Conservation (phyloP, 495 filamentous ascomycete species). For the Neurospora sp. region DNA sequence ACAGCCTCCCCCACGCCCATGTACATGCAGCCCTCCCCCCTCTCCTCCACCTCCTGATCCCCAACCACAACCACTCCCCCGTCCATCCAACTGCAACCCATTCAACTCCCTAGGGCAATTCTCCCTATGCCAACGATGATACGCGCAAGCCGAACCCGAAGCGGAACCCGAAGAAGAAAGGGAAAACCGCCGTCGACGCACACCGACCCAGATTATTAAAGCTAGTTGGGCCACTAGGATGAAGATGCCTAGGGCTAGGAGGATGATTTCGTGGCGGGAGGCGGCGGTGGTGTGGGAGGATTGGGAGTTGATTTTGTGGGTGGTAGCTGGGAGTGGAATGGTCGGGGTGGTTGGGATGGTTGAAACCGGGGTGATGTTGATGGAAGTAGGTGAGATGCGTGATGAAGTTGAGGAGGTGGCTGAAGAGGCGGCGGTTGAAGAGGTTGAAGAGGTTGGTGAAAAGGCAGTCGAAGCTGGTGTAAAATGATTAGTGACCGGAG, state of each 20-base stretch:
- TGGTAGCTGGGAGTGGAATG: too few relatives aligned
- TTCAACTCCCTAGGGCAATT: neutral
- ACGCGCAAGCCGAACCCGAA: neutral
- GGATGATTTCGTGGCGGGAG: conserved; percentile 9
- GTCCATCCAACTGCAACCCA: neutral
- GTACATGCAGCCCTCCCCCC: neutral
- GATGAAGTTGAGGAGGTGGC: too few relatives aligned
- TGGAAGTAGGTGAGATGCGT: neutral
- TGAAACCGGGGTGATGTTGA: neutral
- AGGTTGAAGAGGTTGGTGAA: neutral
- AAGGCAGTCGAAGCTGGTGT: neutral
- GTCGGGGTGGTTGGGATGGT: neutral
- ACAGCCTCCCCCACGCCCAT: neutral
- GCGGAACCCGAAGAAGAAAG: neutral
- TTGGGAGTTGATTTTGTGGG: neutral
- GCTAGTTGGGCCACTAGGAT: conserved; percentile 6
- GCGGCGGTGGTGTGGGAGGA: neutral
- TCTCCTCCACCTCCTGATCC: neutral
- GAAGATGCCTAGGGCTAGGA: conserved; percentile 9
- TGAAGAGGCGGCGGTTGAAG: neutral
- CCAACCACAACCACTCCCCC: neutral
- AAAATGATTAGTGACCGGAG: neutral
- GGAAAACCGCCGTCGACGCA: neutral
- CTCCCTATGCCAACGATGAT: neutral
- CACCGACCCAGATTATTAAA: conserved; percentile 3